These are phyloP conservation scores for Pseudogymnoascus pannorum DNA, from an alignment of 2,329 filamentous ascomycete species.

Conservation along the genomic window DNA sequence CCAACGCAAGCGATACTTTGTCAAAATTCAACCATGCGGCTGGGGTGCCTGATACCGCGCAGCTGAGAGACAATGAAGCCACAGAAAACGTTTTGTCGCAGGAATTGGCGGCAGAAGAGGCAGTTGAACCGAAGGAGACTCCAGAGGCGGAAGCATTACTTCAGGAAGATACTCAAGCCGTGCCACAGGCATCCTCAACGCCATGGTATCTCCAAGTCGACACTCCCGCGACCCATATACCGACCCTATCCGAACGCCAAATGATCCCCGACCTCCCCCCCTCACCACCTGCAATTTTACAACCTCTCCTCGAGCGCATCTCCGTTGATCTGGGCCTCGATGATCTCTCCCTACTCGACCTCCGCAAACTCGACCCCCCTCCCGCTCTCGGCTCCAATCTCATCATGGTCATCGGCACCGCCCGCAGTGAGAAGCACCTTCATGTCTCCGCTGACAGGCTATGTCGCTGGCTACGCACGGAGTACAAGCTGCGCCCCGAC, in stretches of 20 bases:
- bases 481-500: conserved; percentile 63
- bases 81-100: neutral
- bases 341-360: conserved; percentile 69
- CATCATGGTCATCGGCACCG: conserved; percentile 87
- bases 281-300: conserved; percentile 62
- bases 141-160: conserved; percentile 11
- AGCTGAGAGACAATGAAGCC: neutral
- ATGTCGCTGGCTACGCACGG: conserved; percentile 73
- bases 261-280: conserved; percentile 49
- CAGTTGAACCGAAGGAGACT: conserved; percentile 14
- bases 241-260: conserved; percentile 44
- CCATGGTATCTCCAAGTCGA: conserved; percentile 88
- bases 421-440: conserved; percentile 85
- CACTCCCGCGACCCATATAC: conserved; percentile 29
- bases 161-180: neutral
- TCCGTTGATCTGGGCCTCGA: conserved; percentile 83
- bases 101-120: neutral
- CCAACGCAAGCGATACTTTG: neutral
- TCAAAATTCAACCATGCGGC: neutral
- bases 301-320: conserved; percentile 66
- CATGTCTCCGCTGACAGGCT: conserved; percentile 87
- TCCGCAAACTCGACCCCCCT: conserved; percentile 77
- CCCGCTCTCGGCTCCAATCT: conserved; percentile 81
- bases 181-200: conserved; percentile 24
- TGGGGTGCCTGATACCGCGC: neutral